Evolutionary conservation across 169 alveolate species (phyloP), one percentile per base, ranked within the genome.

Genomic region (Plasmodium gonderi): DNA sequence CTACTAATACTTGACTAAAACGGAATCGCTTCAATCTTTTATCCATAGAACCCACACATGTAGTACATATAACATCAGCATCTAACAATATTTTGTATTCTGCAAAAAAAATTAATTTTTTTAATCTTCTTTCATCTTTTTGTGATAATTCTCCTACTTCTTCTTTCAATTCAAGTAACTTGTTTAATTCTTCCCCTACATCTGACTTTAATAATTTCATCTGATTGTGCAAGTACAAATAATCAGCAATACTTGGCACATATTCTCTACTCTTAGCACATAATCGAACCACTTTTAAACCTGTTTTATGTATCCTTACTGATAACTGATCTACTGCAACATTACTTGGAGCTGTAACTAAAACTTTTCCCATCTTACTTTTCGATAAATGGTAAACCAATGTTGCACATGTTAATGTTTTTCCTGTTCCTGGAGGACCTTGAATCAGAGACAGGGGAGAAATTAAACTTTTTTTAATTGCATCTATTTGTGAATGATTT

Each of bases 381-480:
- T 95, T 95, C 2, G 96, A 97, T 91, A 98, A 83, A 91, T 97
- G 98, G 93, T 97, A 97, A 11, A 98, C 99, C 38, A 98, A 94
- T 0, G 99, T 97, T 3, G 99, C 98, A 51, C 98, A 96, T 11
- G 99, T 98, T 44, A 98, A 98, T 0, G 99, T 98, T 92, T 98
- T 98, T 8, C 99, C 99, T 45, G 99, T 98, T 1, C 99, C 99
- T 31, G 99, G 99, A 23, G 99, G 99, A 2, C 99, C 99, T 81
- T 98, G 99, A 20, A 98, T 97, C 20, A 98, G 96, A 20, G 99
- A 78, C 29, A 98, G 91, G 0, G 99, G 99, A 2, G 97, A 95
- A 64, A 93, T 93, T 42, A 98, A 90, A 0, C 99, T 99, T 79
- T 97, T 97, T 89, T 97, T 97, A 31, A 97, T 97, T 5, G 99